Conservation (phyloP, 2,329 filamentous ascomycete species). For the Neonectria punicea region DNA sequence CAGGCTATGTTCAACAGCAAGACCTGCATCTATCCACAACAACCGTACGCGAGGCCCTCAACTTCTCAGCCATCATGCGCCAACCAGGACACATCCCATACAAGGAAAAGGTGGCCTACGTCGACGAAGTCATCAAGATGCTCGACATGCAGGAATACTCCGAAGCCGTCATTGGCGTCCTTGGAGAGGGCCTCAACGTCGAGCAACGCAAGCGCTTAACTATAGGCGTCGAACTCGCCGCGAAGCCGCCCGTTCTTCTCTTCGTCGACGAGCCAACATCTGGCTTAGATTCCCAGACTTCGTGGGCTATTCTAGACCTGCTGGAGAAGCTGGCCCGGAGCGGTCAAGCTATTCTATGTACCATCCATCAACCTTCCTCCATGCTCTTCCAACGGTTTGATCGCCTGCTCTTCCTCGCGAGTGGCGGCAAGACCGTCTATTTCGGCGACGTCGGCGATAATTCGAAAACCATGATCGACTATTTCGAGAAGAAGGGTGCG, state of each 20-base stretch:
- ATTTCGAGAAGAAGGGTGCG: conserved; percentile 72
- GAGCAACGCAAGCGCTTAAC: conserved; percentile 69
- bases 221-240: conserved; percentile 65
- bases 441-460: conserved; percentile 71
- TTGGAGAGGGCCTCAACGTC: conserved; percentile 67
- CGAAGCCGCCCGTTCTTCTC: conserved; percentile 64
- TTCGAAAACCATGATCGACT: conserved; percentile 62
- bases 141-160: conserved; percentile 71
- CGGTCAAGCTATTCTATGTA: conserved; percentile 61
- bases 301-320: conserved; percentile 68
- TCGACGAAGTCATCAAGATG: conserved; percentile 78
- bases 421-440: conserved; percentile 71
- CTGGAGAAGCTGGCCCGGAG: conserved; percentile 65
- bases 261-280: conserved; percentile 68
- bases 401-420: conserved; percentile 67
- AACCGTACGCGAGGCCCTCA: conserved; percentile 84
- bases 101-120: conserved; percentile 81
- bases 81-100: conserved; percentile 75
- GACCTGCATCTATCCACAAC: conserved; percentile 84
- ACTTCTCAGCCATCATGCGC: conserved; percentile 84
- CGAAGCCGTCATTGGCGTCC: conserved; percentile 69
- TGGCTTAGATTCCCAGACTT: conserved; percentile 68
- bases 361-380: conserved; percentile 62
- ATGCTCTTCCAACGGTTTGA: conserved; percentile 65
- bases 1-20: conserved; percentile 88